Evolutionary conservation across 106 monocot genomes (phyloP).

Genomic region (Cymbidium sinense): DNA sequence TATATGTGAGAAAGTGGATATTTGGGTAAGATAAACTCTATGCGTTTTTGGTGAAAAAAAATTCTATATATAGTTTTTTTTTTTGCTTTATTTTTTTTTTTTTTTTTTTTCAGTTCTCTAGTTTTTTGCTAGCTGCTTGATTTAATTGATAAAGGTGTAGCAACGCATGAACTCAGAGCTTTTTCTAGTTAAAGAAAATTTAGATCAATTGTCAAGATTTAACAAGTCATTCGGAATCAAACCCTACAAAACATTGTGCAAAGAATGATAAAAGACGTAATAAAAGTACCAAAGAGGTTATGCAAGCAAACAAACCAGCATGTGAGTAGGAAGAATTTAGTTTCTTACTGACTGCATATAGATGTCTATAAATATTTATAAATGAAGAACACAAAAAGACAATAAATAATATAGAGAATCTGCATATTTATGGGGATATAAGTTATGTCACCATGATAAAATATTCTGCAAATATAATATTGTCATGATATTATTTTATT

Average conservation of each 20-base stretch:
- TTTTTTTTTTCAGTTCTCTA: not conserved
- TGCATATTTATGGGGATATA: too few species aligned
- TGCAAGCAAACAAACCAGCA: too few species aligned
- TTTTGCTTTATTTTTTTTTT: too few species aligned
- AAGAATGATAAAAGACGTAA: not conserved
- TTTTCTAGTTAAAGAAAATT: not conserved
- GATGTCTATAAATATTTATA: not conserved
- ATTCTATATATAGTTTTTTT: not conserved
- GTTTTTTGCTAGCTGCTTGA: not conserved
- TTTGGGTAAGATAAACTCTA: conserved; percentile 64
- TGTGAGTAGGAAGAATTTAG: not conserved
- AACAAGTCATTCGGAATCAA: not conserved
- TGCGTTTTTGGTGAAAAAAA: not conserved
- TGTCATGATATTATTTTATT: not conserved
- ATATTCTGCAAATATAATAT: not conserved
- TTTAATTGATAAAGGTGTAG: not conserved
- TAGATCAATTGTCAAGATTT: not conserved
- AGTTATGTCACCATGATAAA: too few species aligned
- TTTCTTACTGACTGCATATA: not conserved
- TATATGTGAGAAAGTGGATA: conserved; percentile 98
- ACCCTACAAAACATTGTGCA: not conserved
- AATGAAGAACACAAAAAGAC: not conserved
- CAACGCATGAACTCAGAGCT: not conserved
- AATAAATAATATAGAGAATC: not conserved
- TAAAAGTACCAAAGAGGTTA: too few species aligned